Conservation (phyloP, 2,329 filamentous ascomycete genomes). For the Anthostomella pinea region DNA sequence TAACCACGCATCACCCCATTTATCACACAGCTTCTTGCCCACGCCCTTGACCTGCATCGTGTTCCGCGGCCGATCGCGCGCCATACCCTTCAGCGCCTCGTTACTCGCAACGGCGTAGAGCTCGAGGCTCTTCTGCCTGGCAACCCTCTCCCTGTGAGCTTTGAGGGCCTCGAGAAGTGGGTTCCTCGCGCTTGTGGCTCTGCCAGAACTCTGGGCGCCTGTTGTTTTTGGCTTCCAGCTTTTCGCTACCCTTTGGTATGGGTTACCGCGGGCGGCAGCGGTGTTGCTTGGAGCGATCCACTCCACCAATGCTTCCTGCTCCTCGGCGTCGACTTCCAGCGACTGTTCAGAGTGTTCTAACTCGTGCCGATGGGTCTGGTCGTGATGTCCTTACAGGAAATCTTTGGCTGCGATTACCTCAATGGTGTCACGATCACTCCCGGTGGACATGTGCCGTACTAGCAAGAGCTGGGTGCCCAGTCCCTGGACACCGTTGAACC, state of each 20-base stretch:
- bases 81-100: background rate
- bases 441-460: too few relatives aligned
- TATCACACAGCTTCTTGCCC: constrained; percentile 1
- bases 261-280: background rate
- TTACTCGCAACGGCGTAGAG: constrained; percentile 1
- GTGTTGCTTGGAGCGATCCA: background rate
- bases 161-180: constrained; percentile 1
- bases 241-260: background rate
- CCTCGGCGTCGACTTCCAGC: background rate
- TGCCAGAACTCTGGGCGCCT: background rate
- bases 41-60: background rate
- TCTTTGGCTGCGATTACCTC: too few relatives aligned
- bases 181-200: background rate
- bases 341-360: background rate
- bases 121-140: background rate
- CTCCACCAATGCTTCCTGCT: background rate
- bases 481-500: background rate
- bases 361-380: too few relatives aligned
- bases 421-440: too few relatives aligned
- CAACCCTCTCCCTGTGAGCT: constrained; percentile 1
- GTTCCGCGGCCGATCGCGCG: background rate
- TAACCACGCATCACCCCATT: constrained; percentile 1
- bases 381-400: too few relatives aligned
- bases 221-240: background rate
- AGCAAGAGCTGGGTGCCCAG: too few relatives aligned